Evolutionary conservation across 495 filamentous ascomycete species (phyloP).

Genomic region (Patellaria atrata): DNA sequence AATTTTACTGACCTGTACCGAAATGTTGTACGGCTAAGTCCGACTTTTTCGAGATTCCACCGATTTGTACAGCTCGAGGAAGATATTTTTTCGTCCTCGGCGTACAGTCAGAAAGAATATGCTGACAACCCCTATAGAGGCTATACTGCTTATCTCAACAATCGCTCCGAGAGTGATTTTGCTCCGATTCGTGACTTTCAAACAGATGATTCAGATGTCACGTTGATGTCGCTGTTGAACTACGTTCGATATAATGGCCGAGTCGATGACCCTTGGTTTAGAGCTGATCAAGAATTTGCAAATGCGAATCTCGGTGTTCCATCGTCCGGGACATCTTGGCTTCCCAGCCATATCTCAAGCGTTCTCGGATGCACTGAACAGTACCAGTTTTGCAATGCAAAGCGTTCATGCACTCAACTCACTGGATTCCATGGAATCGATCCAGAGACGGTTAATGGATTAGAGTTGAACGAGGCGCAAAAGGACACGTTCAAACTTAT

Average conservation of each 20-base stretch:
- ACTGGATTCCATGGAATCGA: slow-evolving; percentile 10
- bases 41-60: too few species aligned
- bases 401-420: slow-evolving; percentile 6
- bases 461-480: slow-evolving; percentile 2
- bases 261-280: slow-evolving; percentile 7
- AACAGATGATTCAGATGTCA: slow-evolving; percentile 7
- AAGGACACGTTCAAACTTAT: slow-evolving; percentile 4
- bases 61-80: too few species aligned
- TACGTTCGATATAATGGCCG: slow-evolving; percentile 7
- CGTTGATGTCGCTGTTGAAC: slow-evolving; percentile 9
- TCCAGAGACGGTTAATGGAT: slow-evolving; percentile 1
- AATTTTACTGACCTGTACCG: too few species aligned
- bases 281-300: background rate
- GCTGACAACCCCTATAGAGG: too few species aligned
- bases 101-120: too few species aligned
- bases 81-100: too few species aligned
- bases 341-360: too few species aligned
- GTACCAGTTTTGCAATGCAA: slow-evolving; percentile 13
- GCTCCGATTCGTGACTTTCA: slow-evolving; percentile 11
- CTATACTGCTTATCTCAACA: slow-evolving; percentile 7
- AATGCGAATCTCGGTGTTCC: slow-evolving; percentile 3
- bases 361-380: slow-evolving; percentile 15
- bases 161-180: slow-evolving; percentile 9
- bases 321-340: too few species aligned
- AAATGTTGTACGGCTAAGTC: too few species aligned